Evolutionary conservation across 176 grass and related monocot genomes (phyloP).

Genomic region (Oryza coarctata): DNA sequence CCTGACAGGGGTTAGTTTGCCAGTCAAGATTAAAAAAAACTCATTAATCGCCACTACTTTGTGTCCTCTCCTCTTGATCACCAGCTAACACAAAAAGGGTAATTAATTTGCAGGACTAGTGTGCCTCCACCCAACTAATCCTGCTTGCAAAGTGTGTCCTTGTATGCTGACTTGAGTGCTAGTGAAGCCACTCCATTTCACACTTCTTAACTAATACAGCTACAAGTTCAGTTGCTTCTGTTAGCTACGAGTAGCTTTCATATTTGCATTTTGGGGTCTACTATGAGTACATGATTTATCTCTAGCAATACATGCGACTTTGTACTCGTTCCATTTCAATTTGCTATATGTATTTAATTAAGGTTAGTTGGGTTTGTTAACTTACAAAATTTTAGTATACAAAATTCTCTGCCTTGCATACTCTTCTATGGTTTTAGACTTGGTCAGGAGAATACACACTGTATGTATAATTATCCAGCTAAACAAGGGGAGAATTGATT

Average conservation of each 20-base stretch:
- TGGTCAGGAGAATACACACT: background rate
- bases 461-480: background rate
- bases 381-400: too few species aligned
- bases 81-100: background rate
- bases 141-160: background rate
- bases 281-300: background rate
- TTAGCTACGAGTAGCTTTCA: background rate
- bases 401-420: background rate
- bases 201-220: background rate
- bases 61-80: background rate
- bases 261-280: background rate
- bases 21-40: background rate
- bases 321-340: background rate
- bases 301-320: background rate
- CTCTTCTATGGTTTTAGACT: background rate
- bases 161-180: background rate
- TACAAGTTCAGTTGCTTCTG: background rate
- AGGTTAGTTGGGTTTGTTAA: too few species aligned
- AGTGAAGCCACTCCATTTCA: background rate
- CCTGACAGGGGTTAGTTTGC: background rate
- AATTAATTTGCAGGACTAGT: background rate
- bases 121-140: background rate
- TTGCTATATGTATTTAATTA: background rate
- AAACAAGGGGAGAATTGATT: too few species aligned
- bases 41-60: background rate